phyloP scores from a whole-genome alignment of 495 filamentous ascomycete species.

The Podospora comata region DNA sequence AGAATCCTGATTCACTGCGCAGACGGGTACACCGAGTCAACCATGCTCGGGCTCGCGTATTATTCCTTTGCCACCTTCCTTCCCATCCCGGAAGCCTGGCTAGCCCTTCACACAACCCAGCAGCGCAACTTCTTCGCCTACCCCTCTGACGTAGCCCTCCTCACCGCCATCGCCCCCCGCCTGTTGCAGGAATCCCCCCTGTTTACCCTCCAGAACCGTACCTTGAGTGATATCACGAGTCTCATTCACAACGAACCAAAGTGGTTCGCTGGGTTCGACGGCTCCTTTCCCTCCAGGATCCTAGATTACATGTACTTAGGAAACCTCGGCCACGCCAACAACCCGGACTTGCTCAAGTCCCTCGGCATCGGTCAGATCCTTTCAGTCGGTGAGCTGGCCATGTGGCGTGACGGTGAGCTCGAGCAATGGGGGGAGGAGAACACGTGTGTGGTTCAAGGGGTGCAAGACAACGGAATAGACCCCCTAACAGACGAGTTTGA shows the following conservation, averaged over 20 bases:
- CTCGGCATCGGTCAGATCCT: conserved; percentile 85
- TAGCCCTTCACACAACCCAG: conserved; percentile 74
- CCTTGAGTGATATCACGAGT: conserved; percentile 41
- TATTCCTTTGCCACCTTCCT: conserved; percentile 83
- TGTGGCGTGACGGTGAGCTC: conserved; percentile 68
- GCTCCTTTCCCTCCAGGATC: conserved; percentile 83
- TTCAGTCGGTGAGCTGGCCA: conserved; percentile 87
- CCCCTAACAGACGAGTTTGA: conserved; percentile 83
- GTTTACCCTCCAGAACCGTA: conserved; percentile 15
- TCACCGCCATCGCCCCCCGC: conserved; percentile 69
- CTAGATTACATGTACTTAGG: conserved; percentile 95
- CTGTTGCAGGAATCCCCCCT: conserved; percentile 54
- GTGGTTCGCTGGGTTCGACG: conserved; percentile 84
- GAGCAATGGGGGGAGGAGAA: conserved; percentile 69
- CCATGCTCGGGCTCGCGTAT: conserved; percentile 82
- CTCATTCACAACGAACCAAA: conserved; percentile 56
- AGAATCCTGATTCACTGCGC: conserved; percentile 87
- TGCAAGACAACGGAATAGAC: conserved; percentile 97
- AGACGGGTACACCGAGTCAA: conserved; percentile 94
- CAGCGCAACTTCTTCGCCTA: conserved; percentile 95
- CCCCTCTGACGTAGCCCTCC: conserved; percentile 76
- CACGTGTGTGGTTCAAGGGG: conserved; percentile 70
- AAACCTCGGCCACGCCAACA: conserved; percentile 89
- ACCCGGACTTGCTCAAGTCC: conserved; percentile 71
- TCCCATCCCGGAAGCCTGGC: conserved; percentile 79